These are phyloP conservation scores for Hypomyces perniciosus DNA, from an alignment of 2,329 filamentous ascomycete species.

Conservation along the genomic window DNA sequence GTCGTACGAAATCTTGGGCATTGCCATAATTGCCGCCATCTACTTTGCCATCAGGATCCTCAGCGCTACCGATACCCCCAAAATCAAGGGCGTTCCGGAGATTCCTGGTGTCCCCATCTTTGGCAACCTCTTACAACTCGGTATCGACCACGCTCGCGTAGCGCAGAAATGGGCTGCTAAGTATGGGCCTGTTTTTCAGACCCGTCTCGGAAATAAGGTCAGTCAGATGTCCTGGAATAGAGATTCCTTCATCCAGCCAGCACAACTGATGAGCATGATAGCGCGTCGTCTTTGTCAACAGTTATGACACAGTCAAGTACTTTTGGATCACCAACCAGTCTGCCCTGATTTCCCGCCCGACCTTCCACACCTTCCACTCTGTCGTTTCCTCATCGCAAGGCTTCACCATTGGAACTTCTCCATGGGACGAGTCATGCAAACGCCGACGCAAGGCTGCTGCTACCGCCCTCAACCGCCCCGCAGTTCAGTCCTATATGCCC, in stretches of 20 bases:
- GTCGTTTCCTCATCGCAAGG: constrained; percentile 72
- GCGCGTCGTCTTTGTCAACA: constrained; percentile 72
- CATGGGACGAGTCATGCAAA: constrained; percentile 80
- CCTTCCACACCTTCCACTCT: constrained; percentile 74
- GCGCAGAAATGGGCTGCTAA: constrained; percentile 52
- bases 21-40: constrained; percentile 12
- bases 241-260: neutral
- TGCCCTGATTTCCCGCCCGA: constrained; percentile 69
- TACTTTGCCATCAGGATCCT: constrained; percentile 27
- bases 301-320: constrained; percentile 65
- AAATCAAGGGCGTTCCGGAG: constrained; percentile 56
- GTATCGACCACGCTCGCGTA: constrained; percentile 49
- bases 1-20: constrained; percentile 15
- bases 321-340: constrained; percentile 78
- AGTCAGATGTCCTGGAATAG: constrained; percentile 6
- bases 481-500: constrained; percentile 73
- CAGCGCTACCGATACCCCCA: constrained; percentile 49
- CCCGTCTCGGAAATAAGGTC: constrained; percentile 62
- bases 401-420: constrained; percentile 77
- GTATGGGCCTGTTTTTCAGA: constrained; percentile 61
- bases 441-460: constrained; percentile 69
- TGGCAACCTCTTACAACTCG: constrained; percentile 57
- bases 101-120: constrained; percentile 57
- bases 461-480: constrained; percentile 70
- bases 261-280: constrained; percentile 20